Conservation (phyloP, 2,329 filamentous ascomycete species). For the Epichloe sylvatica region DNA sequence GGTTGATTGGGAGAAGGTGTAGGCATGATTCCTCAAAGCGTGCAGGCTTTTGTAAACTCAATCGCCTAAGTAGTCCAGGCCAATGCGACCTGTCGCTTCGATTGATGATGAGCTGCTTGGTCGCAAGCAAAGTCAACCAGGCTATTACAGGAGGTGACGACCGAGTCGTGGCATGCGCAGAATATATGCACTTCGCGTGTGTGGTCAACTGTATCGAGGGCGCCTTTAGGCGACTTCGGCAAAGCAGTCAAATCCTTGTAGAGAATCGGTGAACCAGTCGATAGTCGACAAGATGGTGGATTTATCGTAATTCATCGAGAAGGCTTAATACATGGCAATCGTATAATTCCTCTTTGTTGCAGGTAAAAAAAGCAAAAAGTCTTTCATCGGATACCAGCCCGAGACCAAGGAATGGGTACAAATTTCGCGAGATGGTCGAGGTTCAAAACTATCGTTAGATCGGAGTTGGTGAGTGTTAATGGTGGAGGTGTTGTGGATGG, state of each 20-base stretch:
- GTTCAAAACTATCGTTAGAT: background rate
- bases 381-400: background rate
- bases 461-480: background rate
- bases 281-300: constrained; percentile 1
- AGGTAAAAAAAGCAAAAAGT: background rate
- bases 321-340: constrained; percentile 1
- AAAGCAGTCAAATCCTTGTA: background rate
- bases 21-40: constrained; percentile 23
- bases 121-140: background rate
- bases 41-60: background rate
- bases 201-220: background rate
- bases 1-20: constrained; percentile 31
- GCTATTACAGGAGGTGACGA: too few relatives aligned
- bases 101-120: background rate
- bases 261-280: background rate
- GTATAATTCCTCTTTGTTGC: background rate
- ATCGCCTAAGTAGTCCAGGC: background rate
- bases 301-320: constrained; percentile 2
- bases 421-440: background rate
- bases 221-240: background rate
- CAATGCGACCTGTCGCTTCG: background rate
- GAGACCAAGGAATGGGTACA: background rate
- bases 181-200: background rate
- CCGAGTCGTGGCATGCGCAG: too few relatives aligned
- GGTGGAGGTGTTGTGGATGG: background rate